A percentile compares a stretch with the other conserved stretches of the same genome.
phyloP scores from a whole-genome alignment of 1,139 yeast genomes.

The Lodderomyces oxycetoniae region DNA sequence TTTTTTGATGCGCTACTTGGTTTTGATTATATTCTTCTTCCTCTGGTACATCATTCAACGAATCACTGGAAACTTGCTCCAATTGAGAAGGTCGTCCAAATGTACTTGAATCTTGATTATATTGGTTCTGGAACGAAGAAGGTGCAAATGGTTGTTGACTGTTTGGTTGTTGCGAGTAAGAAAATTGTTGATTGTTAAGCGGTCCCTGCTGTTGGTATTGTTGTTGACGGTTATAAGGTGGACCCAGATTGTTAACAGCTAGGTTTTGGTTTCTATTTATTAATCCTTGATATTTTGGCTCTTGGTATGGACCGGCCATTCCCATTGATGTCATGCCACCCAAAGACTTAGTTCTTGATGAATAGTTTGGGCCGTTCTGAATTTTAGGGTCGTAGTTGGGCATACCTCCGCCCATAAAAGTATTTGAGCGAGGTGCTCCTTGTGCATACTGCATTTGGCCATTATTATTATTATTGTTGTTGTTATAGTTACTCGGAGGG shows the following conservation, averaged over 20 bases:
- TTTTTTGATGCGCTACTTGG: background rate
- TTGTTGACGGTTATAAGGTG: slow-evolving; percentile 11
- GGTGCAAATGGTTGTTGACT: slow-evolving; percentile 1
- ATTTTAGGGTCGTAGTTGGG: slow-evolving; percentile 7
- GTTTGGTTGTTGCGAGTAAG: slow-evolving; percentile 1
- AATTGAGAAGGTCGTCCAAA: background rate
- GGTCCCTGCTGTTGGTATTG: slow-evolving; percentile 3
- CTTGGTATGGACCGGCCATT: background rate
- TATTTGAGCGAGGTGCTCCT: slow-evolving; percentile 20
- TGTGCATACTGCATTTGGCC: slow-evolving; percentile 4
- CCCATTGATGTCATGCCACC: slow-evolving; percentile 6
- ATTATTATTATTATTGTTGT: slow-evolving; percentile 3
- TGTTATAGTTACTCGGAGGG: slow-evolving; percentile 1
- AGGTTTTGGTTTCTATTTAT: slow-evolving; percentile 12
- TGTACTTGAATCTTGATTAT: slow-evolving; percentile 10
- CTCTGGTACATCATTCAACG: slow-evolving; percentile 38
- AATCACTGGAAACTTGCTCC: slow-evolving; percentile 19
- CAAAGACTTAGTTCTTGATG: slow-evolving; percentile 13
- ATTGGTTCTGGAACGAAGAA: slow-evolving; percentile 1
- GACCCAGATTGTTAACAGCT: slow-evolving; percentile 10
- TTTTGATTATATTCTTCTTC: slow-evolving; percentile 33
- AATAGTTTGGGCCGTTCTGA: too few species aligned
- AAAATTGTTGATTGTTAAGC: slow-evolving; percentile 2
- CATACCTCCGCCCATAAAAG: slow-evolving; percentile 18
- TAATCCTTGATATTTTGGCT: slow-evolving; percentile 6